A percentile compares a stretch with the other conserved stretches of the same genome.
phyloP scores from a whole-genome alignment of 306 rosid species.

The Glycine latifolia region DNA sequence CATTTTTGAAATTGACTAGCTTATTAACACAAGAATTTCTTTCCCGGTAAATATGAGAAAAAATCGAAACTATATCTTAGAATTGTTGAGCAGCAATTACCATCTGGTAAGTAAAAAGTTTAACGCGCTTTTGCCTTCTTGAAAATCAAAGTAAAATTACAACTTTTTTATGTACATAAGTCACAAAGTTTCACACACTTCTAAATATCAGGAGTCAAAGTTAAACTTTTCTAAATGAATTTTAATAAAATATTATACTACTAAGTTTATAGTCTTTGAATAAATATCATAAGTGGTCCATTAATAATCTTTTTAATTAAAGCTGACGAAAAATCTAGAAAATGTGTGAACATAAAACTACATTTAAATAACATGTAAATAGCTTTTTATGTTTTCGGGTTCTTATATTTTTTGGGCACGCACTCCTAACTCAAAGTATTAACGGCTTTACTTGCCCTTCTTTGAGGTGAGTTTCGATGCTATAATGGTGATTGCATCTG shows the following conservation, averaged over 20 bases:
- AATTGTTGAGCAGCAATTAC: no score
- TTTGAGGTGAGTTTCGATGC: no score
- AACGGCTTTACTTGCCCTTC: no score
- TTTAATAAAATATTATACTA: background rate
- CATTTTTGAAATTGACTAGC: no score
- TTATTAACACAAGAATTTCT: no score
- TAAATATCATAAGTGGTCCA: background rate
- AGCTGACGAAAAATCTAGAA: background rate
- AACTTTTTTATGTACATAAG: background rate
- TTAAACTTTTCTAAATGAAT: background rate
- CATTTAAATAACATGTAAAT: background rate
- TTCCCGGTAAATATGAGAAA: no score
- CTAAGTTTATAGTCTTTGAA: background rate
- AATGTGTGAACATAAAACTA: background rate
- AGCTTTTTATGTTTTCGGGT: background rate
- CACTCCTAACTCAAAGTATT: no score
- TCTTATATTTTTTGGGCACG: background rate
- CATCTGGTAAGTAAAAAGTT: background rate
- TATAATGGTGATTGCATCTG: no score
- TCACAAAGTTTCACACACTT: background rate
- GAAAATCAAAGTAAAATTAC: no score
- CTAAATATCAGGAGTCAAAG: background rate
- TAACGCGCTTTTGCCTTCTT: background rate
- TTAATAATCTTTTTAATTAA: background rate
- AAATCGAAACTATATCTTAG: no score